A percentile compares a stretch with the other conserved stretches of the same genome.
Conservation (phyloP, 495 filamentous ascomycete genomes). For the Aspergillus asperescens region DNA sequence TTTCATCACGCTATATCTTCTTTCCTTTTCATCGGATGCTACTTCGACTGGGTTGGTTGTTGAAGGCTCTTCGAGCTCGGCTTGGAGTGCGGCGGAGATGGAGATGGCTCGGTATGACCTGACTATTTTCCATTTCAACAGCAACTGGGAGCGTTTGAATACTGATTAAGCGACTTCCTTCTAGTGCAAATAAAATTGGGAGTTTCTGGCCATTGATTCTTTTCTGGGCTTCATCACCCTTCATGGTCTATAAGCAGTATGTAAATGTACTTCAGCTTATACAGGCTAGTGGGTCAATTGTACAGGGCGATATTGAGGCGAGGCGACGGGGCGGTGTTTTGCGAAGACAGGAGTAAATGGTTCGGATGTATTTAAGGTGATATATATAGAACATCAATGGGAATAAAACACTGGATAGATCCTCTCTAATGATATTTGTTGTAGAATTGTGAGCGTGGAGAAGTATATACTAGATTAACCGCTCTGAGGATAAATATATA, state of each 20-base stretch:
- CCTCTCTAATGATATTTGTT: too few relatives aligned
- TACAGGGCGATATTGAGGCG: slow-evolving; percentile 66
- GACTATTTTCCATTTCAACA: not conserved
- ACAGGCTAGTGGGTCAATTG: slow-evolving; percentile 86
- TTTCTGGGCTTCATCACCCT: slow-evolving; percentile 68
- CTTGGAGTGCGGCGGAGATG: slow-evolving; percentile 80
- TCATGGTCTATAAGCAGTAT: slow-evolving; percentile 86
- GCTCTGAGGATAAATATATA: too few relatives aligned
- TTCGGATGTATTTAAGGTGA: too few relatives aligned
- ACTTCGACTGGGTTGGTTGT: slow-evolving; percentile 44
- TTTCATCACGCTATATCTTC: slow-evolving; percentile 94
- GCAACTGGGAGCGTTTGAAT: not conserved
- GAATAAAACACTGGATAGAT: too few relatives aligned
- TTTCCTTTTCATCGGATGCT: slow-evolving; percentile 81
- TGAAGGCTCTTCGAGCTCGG: slow-evolving; percentile 72
- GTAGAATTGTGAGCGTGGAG: too few relatives aligned
- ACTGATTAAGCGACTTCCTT: not conserved
- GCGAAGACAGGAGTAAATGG: too few relatives aligned
- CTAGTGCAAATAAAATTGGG: slow-evolving; percentile 81
- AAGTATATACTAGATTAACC: too few relatives aligned
- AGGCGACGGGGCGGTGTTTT: too few relatives aligned
- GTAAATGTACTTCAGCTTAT: slow-evolving; percentile 92
- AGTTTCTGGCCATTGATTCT: slow-evolving; percentile 79
- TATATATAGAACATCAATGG: too few relatives aligned
- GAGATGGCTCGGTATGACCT: slow-evolving; percentile 66